phyloP scores from a whole-genome alignment of 495 filamentous ascomycete genomes.

The Extremus antarcticus region DNA sequence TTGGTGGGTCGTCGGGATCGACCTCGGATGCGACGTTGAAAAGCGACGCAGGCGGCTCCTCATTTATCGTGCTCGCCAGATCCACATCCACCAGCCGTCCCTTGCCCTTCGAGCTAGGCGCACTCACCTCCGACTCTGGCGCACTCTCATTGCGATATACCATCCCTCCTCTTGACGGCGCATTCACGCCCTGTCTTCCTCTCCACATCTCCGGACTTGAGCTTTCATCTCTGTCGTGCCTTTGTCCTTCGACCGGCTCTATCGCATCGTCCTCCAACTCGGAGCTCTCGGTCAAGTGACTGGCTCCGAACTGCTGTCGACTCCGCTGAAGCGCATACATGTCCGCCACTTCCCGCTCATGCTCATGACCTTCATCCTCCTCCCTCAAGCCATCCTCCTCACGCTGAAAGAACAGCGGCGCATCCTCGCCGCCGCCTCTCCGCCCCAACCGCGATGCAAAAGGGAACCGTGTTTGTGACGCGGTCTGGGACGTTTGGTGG shows the following conservation, averaged over 20 bases:
- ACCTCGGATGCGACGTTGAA: constrained; percentile 36
- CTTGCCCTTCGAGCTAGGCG: constrained; percentile 46
- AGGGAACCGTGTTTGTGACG: constrained; percentile 62
- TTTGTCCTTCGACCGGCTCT: constrained; percentile 21
- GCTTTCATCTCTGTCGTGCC: constrained; percentile 22
- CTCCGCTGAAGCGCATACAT: constrained; percentile 84
- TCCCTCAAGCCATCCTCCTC: constrained; percentile 70
- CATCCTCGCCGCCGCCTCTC: constrained; percentile 32
- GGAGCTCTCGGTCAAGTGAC: constrained; percentile 65
- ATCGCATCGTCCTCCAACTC: constrained; percentile 63
- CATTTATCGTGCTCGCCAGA: constrained; percentile 55
- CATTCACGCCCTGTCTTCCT: constrained; percentile 23
- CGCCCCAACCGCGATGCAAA: constrained; percentile 41
- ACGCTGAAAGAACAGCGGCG: constrained; percentile 80
- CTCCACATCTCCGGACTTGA: background rate
- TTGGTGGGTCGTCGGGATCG: constrained; percentile 57
- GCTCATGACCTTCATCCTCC: constrained; percentile 84
- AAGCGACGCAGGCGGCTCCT: constrained; percentile 46
- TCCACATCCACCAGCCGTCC: constrained; percentile 79
- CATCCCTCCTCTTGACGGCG: constrained; percentile 24
- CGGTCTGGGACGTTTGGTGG: constrained; percentile 13
- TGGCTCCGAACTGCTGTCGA: constrained; percentile 73
- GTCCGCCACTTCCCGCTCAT: constrained; percentile 84
- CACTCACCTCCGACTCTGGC: constrained; percentile 28
- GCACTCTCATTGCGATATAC: constrained; percentile 27